Percentiles rank a stretch among this genome's conserved stretches.
Evolutionary conservation across 352 stramenopile species (phyloP).

Genomic region (Phytopythium boreale): DNA sequence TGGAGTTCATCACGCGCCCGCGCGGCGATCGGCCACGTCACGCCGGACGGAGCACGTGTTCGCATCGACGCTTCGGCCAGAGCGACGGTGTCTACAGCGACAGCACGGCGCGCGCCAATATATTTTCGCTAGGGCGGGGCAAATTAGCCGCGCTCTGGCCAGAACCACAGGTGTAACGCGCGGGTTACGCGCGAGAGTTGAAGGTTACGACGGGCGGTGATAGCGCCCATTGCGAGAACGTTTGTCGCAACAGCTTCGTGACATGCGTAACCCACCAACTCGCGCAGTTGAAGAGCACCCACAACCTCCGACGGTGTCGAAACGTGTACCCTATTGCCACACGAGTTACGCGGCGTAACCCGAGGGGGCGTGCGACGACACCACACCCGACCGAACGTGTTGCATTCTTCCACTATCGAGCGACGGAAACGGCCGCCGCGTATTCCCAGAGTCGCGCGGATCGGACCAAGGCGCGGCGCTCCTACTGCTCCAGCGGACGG

Average conservation of each 20-base stretch:
- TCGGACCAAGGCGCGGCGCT: neutral
- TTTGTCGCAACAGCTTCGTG: neutral
- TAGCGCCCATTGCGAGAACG: too few relatives aligned
- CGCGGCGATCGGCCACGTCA: constrained; percentile 2
- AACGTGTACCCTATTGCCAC: neutral
- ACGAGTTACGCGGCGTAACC: neutral
- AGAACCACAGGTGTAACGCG: neutral
- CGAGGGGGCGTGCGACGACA: constrained; percentile 7
- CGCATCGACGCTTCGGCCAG: neutral
- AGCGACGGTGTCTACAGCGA: neutral
- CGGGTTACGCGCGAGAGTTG: neutral
- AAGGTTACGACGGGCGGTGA: neutral
- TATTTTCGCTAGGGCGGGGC: neutral
- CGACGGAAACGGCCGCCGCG: neutral
- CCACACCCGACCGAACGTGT: neutral
- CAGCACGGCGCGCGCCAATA: neutral
- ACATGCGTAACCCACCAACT: neutral
- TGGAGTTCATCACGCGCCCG: neutral
- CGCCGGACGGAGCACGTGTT: neutral
- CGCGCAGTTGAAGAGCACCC: neutral
- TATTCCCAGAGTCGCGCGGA: neutral
- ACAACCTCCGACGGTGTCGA: neutral
- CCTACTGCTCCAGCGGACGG: neutral
- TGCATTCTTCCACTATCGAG: constrained; percentile 9
- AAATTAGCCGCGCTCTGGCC: neutral